Percentiles rank a stretch among this genome's conserved stretches.
Evolutionary conservation across 805 yeast genomes (phyloP).

Genomic region (Lipomyces lipofer): DNA sequence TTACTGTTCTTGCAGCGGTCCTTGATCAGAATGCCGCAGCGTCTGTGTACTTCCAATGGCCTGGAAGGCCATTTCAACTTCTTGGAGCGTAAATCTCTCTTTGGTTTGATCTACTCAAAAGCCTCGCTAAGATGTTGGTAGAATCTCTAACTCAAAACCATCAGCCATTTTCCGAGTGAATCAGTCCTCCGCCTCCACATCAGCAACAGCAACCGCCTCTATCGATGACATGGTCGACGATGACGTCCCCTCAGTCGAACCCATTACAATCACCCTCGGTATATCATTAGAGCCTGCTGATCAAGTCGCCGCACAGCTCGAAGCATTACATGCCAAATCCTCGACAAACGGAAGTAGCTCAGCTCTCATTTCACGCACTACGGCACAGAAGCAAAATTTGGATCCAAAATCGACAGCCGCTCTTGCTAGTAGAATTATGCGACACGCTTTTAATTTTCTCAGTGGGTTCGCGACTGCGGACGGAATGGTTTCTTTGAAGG

Average conservation of each 20-base stretch:
- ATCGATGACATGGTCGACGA: slow-evolving; percentile 59
- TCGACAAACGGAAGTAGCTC: slow-evolving; percentile 30
- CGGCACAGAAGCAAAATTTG: slow-evolving; percentile 37
- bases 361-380: slow-evolving; percentile 37
- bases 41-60: slow-evolving; percentile 82
- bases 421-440: slow-evolving; percentile 83
- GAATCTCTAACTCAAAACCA: slow-evolving; percentile 58
- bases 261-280: slow-evolving; percentile 58
- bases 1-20: slow-evolving; percentile 27
- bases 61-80: slow-evolving; percentile 48
- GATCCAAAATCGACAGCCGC: slow-evolving; percentile 52
- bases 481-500: slow-evolving; percentile 83
- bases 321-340: slow-evolving; percentile 43
- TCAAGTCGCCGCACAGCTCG: slow-evolving; percentile 62
- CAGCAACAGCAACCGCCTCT: slow-evolving; percentile 33
- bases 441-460: slow-evolving; percentile 86
- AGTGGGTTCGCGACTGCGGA: slow-evolving; percentile 80
- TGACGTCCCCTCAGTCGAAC: slow-evolving; percentile 45
- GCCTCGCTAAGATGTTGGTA: slow-evolving; percentile 7
- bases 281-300: slow-evolving; percentile 83
- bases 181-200: slow-evolving; percentile 38
- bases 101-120: slow-evolving; percentile 53
- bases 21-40: slow-evolving; percentile 73
- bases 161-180: slow-evolving; percentile 88
- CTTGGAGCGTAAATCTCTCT: slow-evolving; percentile 48